Evolutionary conservation across 192 early-diverging fungal species (phyloP), one percentile per base, ranked within the genome.

Genomic region (Phlyctochytrium arcticum): DNA sequence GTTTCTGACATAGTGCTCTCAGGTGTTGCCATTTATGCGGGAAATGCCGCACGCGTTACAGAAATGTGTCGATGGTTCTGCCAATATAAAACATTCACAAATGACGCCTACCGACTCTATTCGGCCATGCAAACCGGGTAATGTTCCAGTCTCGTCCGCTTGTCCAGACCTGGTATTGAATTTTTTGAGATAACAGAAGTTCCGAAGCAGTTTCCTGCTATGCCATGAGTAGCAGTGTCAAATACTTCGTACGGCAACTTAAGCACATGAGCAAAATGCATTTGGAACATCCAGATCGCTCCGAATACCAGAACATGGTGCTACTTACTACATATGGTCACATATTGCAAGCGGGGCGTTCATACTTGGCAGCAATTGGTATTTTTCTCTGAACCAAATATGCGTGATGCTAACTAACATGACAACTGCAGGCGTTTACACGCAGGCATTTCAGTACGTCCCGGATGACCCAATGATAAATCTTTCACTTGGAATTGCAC

Each of bases 381-480:
- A 76, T 60, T 60, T n/a, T 44, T 0, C 39, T 19, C 12, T 19
- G 2, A 44, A 2, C 9, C 15, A 44, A 44, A 44, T 19, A n/a
- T 19, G 15, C 12, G 39, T 19, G 21, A n/a, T 19, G 21, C 39
- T n/a, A n/a, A 19, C 39, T 44, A 2, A 44, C n/a, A n/a, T n/a
- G n/a, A n/a, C 21, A 44, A 9, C 51, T 5, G 10, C 36, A 77
- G 75, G 48, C n/a, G 67, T 62, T 31, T 86, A 88, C 64, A 54
- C 80, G 30, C 71, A 84, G 54, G 78, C 90, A 10, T 80, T 77
- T 77, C 59, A 68, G 17, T 29, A 86, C 19, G 54, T 49, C 3
- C 91, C 90, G n/a, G 58, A 75, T 0, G 88, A 90, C 60, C 86
- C 88, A 1, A 46, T 93, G 33, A 78, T 85, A 31, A 84, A 83